These are phyloP conservation scores for Cryphonectria carpinicola DNA, from an alignment of 2,329 filamentous ascomycete genomes.

Conservation along the genomic window DNA sequence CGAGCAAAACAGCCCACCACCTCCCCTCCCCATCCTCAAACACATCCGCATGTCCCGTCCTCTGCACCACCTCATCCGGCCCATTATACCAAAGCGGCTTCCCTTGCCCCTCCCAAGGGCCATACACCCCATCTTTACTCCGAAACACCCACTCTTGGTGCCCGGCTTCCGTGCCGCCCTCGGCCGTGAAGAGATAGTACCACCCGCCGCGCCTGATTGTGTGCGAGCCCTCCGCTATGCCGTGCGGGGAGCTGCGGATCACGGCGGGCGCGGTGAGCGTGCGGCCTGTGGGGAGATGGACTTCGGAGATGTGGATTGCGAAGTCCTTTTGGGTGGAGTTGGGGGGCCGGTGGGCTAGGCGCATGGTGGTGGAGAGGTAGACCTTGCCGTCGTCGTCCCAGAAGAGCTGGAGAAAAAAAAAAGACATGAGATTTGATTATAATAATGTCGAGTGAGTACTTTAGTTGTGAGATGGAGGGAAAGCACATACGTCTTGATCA, in stretches of 20 bases:
- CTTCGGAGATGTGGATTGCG: constrained; percentile 50
- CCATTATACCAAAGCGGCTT: constrained; percentile 53
- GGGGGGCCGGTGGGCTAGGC: constrained; percentile 41
- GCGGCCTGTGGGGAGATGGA: constrained; percentile 47
- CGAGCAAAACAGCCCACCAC: constrained; percentile 54
- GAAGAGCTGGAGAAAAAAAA: constrained; percentile 39
- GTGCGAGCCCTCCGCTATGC: constrained; percentile 49
- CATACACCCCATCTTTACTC: constrained; percentile 46
- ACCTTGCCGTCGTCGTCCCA: constrained; percentile 54
- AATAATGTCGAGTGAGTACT: no score
- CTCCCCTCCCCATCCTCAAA: constrained; percentile 48
- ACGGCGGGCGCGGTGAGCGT: constrained; percentile 42
- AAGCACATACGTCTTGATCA: constrained; percentile 51
- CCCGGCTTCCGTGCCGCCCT: constrained; percentile 49
- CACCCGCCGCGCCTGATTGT: constrained; percentile 41
- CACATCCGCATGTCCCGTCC: constrained; percentile 54
- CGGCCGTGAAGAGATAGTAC: constrained; percentile 47
- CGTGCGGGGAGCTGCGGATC: constrained; percentile 43
- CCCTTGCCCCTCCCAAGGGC: constrained; percentile 53
- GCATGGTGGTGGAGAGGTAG: constrained; percentile 51
- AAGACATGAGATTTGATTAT: background rate
- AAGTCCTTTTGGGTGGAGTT: constrained; percentile 53
- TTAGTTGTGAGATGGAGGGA: background rate
- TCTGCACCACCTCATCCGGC: constrained; percentile 51
- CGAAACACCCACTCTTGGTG: constrained; percentile 58